Evolutionary conservation across 208 protist species (phyloP).

Genomic region (Wallacemonas sp.): DNA sequence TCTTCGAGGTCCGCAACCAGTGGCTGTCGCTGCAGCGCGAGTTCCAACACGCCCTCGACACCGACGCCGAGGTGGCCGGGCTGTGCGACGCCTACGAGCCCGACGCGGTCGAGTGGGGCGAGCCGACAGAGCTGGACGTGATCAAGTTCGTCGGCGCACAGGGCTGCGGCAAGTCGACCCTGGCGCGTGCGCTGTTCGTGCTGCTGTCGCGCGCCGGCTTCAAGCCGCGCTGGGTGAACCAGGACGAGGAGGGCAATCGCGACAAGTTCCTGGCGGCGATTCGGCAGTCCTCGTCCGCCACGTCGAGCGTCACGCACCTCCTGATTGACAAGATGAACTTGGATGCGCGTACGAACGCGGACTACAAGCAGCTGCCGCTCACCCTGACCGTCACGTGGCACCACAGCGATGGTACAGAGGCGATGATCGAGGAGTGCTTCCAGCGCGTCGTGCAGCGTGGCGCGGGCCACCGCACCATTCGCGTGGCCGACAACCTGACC

Average conservation of each 20-base stretch:
- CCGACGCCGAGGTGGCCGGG: conserved; percentile 25
- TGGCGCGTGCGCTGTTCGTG: conserved; percentile 46
- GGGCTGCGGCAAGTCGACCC: conserved; percentile 69
- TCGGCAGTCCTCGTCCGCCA: conserved; percentile 19
- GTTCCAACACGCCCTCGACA: conserved; percentile 25
- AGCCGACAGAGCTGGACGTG: conserved; percentile 35
- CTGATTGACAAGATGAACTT: conserved; percentile 83
- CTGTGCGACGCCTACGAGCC: conserved; percentile 34
- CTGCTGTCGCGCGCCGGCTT: conserved; percentile 34
- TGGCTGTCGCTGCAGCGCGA: conserved; percentile 40
- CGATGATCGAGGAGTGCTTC: conserved; percentile 35
- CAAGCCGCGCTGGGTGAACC: conserved; percentile 62
- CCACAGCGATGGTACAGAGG: conserved; percentile 43
- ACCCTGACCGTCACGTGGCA: conserved; percentile 40
- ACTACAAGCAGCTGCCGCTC: conserved; percentile 37
- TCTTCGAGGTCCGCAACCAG: conserved; percentile 30
- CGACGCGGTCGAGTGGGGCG: conserved; percentile 25
- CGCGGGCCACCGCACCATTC: conserved; percentile 48
- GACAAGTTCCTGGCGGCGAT: conserved; percentile 43
- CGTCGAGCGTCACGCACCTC: conserved; percentile 37
- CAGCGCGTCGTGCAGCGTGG: conserved; percentile 42
- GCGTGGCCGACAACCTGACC: conserved; percentile 14
- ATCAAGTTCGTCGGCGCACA: conserved; percentile 64
- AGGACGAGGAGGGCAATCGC: conserved; percentile 58
- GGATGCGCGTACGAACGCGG: conserved; percentile 41